Percentiles rank a stretch among this genome's conserved stretches.
These are phyloP conservation scores for Avena sativa DNA, from an alignment of 176 grass and related monocot genomes.

Conservation along the genomic window DNA sequence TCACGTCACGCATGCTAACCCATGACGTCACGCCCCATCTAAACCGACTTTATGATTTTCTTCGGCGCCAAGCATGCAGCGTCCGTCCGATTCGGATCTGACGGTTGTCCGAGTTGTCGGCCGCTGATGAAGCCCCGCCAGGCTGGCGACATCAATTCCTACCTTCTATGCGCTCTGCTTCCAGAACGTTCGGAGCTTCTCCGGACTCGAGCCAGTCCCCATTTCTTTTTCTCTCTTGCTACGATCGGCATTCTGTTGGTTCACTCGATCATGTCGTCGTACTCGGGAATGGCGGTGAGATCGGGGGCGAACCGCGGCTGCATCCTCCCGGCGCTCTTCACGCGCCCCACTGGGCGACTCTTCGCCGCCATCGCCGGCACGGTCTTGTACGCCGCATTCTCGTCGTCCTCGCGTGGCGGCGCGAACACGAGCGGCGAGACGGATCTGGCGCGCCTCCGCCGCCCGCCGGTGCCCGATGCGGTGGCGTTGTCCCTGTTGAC, in stretches of 20 bases:
- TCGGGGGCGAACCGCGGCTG: slow-evolving; percentile 49
- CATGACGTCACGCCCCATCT: not conserved
- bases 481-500: not conserved
- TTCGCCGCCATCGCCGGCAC: not conserved
- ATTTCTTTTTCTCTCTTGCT: too few relatives aligned
- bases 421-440: slow-evolving; percentile 58
- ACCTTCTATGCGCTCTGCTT: not conserved
- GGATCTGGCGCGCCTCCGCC: slow-evolving; percentile 4
- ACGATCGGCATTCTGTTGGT: not conserved
- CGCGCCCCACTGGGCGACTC: slow-evolving; percentile 14
- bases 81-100: not conserved
- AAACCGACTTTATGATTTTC: not conserved
- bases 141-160: slow-evolving; percentile 23
- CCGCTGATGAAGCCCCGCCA: not conserved
- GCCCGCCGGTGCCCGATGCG: not conserved
- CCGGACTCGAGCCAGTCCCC: not conserved
- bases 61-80: not conserved
- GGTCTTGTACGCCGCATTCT: not conserved
- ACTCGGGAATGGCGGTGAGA: slow-evolving; percentile 65
- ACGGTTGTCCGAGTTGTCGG: not conserved
- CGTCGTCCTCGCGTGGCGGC: not conserved
- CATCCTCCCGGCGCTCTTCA: slow-evolving; percentile 4
- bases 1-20: not conserved
- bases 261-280: slow-evolving; percentile 33
- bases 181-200: not conserved